Evolutionary conservation across 2,329 filamentous ascomycete species (phyloP).

Genomic region (Blastomyces silverae): DNA sequence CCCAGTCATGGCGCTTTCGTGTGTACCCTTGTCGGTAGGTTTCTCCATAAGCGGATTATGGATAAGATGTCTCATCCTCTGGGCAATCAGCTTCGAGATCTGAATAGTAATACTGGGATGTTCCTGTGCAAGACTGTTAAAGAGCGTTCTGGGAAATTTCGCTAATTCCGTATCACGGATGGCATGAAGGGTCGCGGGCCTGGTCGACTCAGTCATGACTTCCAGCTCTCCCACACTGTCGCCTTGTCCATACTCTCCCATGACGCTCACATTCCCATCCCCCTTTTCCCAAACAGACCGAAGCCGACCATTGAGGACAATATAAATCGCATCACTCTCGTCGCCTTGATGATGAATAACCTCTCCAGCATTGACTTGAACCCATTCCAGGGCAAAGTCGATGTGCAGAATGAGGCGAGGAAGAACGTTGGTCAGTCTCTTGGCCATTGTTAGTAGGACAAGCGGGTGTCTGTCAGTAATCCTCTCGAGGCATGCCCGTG

Average conservation of each 20-base stretch:
- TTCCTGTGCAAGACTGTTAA: constrained; percentile 95
- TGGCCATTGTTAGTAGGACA: constrained; percentile 90
- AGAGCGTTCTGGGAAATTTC: constrained; percentile 89
- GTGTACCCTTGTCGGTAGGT: constrained; percentile 55
- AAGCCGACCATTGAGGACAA: constrained; percentile 88
- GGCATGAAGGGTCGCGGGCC: constrained; percentile 87
- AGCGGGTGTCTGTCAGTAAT: constrained; percentile 92
- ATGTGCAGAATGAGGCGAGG: constrained; percentile 90
- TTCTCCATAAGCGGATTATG: constrained; percentile 68
- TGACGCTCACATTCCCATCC: constrained; percentile 73
- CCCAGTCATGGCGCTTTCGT: constrained; percentile 46
- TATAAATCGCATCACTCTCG: constrained; percentile 96
- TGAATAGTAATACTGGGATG: constrained; percentile 98
- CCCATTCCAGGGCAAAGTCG: constrained; percentile 96
- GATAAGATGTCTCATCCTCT: constrained; percentile 81
- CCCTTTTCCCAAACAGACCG: constrained; percentile 75
- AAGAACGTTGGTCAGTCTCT: constrained; percentile 80
- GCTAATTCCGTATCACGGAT: constrained; percentile 95
- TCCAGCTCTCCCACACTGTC: constrained; percentile 97
- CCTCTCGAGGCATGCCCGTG: constrained; percentile 73
- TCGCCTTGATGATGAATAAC: constrained; percentile 90
- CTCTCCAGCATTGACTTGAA: constrained; percentile 91
- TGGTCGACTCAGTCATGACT: constrained; percentile 85
- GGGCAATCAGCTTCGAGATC: constrained; percentile 96
- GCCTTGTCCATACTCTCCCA: constrained; percentile 91